A percentile compares a stretch with the other conserved stretches of the same genome.
Evolutionary conservation across 345 rosid species (phyloP).

Genomic region (Acer yangbiense): DNA sequence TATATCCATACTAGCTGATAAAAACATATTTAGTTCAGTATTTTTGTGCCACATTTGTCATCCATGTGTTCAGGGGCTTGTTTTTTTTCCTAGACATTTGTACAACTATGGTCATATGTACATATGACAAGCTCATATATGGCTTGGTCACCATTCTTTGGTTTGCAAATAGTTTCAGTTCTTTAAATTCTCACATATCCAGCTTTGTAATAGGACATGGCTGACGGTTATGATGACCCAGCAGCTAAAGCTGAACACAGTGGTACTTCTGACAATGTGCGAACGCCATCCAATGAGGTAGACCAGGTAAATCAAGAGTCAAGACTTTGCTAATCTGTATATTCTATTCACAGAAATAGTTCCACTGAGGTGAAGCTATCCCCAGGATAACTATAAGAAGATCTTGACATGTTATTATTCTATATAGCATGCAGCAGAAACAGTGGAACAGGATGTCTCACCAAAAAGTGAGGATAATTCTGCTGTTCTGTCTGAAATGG

Average conservation of each 20-base stretch:
- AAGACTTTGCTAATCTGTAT: not conserved
- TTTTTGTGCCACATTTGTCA: not conserved
- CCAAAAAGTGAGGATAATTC: conserved; percentile 38
- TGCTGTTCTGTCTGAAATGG: conserved; percentile 40
- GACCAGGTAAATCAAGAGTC: conserved; percentile 39
- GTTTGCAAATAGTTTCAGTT: conserved; percentile 17
- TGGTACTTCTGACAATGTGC: conserved; percentile 34
- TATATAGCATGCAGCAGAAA: conserved; percentile 43
- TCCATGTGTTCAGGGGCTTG: not conserved
- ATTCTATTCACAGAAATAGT: conserved; percentile 4
- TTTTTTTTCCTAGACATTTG: not conserved
- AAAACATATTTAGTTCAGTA: not conserved
- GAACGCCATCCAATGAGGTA: conserved; percentile 26
- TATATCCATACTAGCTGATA: not conserved
- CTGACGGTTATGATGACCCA: conserved; percentile 29
- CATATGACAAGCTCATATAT: not conserved
- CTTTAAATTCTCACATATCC: conserved; percentile 12
- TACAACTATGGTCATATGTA: not conserved
- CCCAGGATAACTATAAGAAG: not conserved
- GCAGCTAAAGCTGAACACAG: conserved; percentile 37
- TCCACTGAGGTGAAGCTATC: not conserved
- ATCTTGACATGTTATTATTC: conserved; percentile 17
- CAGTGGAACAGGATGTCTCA: conserved; percentile 35
- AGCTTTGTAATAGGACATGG: conserved; percentile 28
- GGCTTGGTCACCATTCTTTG: not conserved